These are phyloP conservation scores for Graphilbum fragrans DNA, from an alignment of 2,329 filamentous ascomycete species.

Conservation along the genomic window DNA sequence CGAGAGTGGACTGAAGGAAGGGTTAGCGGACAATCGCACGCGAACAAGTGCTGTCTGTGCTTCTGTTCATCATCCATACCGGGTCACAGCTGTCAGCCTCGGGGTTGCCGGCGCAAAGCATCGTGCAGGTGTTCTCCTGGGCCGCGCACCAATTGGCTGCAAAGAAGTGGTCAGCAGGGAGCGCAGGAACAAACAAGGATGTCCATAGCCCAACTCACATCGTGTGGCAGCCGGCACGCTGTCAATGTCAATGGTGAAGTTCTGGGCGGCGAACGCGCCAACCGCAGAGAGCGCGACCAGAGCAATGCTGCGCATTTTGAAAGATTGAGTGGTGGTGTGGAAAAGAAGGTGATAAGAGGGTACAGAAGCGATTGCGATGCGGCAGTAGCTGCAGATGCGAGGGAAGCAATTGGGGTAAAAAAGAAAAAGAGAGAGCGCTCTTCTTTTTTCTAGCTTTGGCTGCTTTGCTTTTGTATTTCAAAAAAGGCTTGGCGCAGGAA, in stretches of 20 bases:
- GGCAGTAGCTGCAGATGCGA: not conserved
- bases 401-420: not conserved
- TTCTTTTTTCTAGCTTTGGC: not conserved
- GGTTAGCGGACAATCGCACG: conserved; percentile 1
- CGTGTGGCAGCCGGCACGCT: conserved; percentile 19
- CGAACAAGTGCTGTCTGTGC: not conserved
- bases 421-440: not conserved
- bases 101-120: conserved; percentile 29
- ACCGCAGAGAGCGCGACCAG: conserved; percentile 30
- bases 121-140: conserved; percentile 35
- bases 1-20: conserved; percentile 24
- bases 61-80: conserved; percentile 23
- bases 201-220: conserved; percentile 21
- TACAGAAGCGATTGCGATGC: not conserved
- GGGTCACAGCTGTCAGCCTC: conserved; percentile 30
- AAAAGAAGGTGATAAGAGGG: not conserved
- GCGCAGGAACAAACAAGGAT: conserved; percentile 2
- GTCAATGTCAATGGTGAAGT: conserved; percentile 32
- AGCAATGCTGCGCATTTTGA: conserved; percentile 28
- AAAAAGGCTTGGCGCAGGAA: not conserved
- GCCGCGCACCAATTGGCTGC: conserved; percentile 39
- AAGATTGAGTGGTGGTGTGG: not conserved
- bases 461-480: not conserved
- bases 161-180: not conserved
- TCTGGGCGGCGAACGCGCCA: conserved; percentile 26